Percentiles rank a stretch among this genome's conserved stretches.
Conservation (phyloP, 768 basidiomycete species). For the Xanthoconium stramineum region DNA sequence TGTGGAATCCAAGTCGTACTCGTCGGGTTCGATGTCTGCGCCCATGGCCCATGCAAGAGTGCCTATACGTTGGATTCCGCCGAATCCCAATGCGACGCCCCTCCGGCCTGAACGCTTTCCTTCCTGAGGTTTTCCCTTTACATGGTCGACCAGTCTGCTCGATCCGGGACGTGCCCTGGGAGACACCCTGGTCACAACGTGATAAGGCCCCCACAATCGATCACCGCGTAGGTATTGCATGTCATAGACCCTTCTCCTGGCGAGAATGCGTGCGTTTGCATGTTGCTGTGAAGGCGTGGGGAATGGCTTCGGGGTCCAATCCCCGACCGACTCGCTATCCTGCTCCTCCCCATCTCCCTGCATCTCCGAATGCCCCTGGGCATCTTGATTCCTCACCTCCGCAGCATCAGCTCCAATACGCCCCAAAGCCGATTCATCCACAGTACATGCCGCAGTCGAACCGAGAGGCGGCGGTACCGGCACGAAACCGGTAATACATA, state of each 20-base stretch:
- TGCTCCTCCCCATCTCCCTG: neutral
- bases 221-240: conserved; percentile 30
- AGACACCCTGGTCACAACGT: conserved; percentile 12
- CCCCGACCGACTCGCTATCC: neutral
- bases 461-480: conserved; percentile 23
- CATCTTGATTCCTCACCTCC: neutral
- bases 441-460: neutral
- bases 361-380: neutral
- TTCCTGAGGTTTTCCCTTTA: no score
- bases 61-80: neutral
- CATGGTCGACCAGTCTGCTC: neutral
- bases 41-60: conserved; percentile 20
- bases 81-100: neutral
- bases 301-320: neutral
- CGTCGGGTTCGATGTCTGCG: conserved; percentile 9
- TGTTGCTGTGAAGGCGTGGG: conserved; percentile 14
- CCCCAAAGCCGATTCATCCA: neutral
- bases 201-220: conserved; percentile 30
- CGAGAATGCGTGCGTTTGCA: conserved; percentile 26
- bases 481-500: conserved; percentile 45
- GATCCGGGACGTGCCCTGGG: neutral
- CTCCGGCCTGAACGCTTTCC: neutral
- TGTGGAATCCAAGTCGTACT: neutral
- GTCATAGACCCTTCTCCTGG: conserved; percentile 29
- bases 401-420: neutral